A percentile compares a stretch with the other conserved stretches of the same genome.
These are phyloP conservation scores for Epichloe sibirici DNA, from an alignment of 2,329 filamentous ascomycete species.

Conservation along the genomic window DNA sequence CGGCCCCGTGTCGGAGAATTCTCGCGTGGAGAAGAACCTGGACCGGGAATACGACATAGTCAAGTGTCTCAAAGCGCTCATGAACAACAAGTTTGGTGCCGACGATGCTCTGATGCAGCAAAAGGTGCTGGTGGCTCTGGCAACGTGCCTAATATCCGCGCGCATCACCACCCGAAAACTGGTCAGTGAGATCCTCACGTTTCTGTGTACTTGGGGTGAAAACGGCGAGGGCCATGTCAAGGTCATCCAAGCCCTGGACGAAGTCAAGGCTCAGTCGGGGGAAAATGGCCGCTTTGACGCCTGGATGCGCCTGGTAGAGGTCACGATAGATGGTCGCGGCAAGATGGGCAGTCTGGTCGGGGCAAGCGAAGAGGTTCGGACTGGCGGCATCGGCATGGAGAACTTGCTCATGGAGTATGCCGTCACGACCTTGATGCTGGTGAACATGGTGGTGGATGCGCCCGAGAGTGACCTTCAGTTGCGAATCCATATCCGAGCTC, in stretches of 20 bases:
- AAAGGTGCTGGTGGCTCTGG: slow-evolving; percentile 78
- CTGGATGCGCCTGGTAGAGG: slow-evolving; percentile 97
- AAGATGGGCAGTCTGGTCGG: slow-evolving; percentile 98
- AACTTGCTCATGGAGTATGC: slow-evolving; percentile 99
- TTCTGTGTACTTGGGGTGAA: slow-evolving; percentile 87
- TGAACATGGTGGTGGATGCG: slow-evolving; percentile 94
- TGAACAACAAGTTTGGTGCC: slow-evolving; percentile 99
- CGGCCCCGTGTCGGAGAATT: slow-evolving; percentile 52
- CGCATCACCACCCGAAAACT: slow-evolving; percentile 86
- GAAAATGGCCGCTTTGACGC: slow-evolving; percentile 95
- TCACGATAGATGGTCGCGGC: slow-evolving; percentile 89
- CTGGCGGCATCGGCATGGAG: slow-evolving; percentile 95
- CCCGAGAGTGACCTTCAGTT: slow-evolving; percentile 81
- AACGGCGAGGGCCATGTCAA: slow-evolving; percentile 77
- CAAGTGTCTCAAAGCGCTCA: slow-evolving; percentile 91
- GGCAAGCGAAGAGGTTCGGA: slow-evolving; percentile 90
- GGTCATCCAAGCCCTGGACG: slow-evolving; percentile 85
- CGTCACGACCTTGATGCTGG: slow-evolving; percentile 81
- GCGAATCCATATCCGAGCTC: slow-evolving; percentile 85
- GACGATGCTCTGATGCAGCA: slow-evolving; percentile 88
- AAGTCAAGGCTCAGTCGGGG: slow-evolving; percentile 74
- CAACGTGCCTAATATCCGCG: slow-evolving; percentile 75
- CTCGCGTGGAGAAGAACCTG: slow-evolving; percentile 60
- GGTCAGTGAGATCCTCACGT: slow-evolving; percentile 91
- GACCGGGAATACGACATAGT: slow-evolving; percentile 94